Evolutionary conservation across 305 asterid genomes (phyloP).

Genomic region (Solanum aculeatissimum): DNA sequence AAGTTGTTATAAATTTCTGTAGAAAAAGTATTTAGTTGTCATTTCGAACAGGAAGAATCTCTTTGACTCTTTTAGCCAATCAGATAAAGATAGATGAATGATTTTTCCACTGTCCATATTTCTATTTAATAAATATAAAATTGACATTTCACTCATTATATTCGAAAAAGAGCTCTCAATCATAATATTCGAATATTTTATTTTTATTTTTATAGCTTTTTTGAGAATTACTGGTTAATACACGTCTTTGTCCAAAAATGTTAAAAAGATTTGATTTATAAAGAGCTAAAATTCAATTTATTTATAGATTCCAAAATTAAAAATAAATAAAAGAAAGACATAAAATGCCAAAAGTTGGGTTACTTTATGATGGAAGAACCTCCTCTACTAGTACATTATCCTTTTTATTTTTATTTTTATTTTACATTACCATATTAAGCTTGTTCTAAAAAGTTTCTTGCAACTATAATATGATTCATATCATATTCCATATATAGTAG

Average conservation of each 20-base stretch:
- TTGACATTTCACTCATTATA: background rate
- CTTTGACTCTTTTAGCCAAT: conserved; percentile 1
- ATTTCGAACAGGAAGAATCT: background rate
- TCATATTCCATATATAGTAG: background rate
- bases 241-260: background rate
- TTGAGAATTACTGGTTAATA: background rate
- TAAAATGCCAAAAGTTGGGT: background rate
- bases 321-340: background rate
- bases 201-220: background rate
- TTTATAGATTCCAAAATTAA: background rate
- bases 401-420: background rate
- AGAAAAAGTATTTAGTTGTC: background rate
- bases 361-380: background rate
- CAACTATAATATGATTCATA: background rate
- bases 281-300: background rate
- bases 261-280: background rate
- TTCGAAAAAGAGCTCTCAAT: background rate
- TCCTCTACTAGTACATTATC: background rate
- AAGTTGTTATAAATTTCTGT: background rate
- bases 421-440: background rate
- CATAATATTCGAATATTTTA: background rate
- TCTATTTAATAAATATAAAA: background rate
- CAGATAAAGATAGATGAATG: background rate
- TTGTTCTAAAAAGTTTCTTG: background rate
- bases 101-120: background rate